These are phyloP conservation scores for Atkinsonella texensis DNA, from an alignment of 2,329 filamentous ascomycete species.

Conservation along the genomic window DNA sequence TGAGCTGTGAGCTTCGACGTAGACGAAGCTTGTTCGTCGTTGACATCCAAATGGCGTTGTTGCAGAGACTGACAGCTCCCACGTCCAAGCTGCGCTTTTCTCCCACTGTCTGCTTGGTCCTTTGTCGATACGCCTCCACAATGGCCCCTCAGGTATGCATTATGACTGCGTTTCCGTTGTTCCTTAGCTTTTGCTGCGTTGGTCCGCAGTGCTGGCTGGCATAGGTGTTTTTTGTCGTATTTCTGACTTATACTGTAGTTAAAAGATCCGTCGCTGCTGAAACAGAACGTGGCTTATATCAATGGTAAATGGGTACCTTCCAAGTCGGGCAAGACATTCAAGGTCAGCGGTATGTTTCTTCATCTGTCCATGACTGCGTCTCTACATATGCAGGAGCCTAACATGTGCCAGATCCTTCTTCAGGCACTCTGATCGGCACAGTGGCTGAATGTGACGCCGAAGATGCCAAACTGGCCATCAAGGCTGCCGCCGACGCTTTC, in stretches of 20 bases:
- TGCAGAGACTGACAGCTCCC: conserved; percentile 19
- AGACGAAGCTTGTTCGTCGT: neutral
- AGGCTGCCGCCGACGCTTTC: conserved; percentile 68
- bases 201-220: neutral
- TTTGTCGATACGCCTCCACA: conserved; percentile 31
- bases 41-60: conserved; percentile 17
- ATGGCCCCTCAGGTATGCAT: conserved; percentile 32
- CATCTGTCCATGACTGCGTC: neutral
- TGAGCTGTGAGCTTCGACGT: neutral
- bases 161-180: neutral
- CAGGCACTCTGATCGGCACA: conserved; percentile 67
- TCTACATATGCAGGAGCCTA: neutral
- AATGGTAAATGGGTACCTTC: conserved; percentile 88
- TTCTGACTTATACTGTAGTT: conserved; percentile 35
- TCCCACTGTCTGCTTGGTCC: conserved; percentile 14
- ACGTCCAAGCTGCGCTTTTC: conserved; percentile 18
- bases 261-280: conserved; percentile 71
- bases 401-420: conserved; percentile 54
- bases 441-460: conserved; percentile 71
- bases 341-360: conserved; percentile 53
- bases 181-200: too few relatives aligned
- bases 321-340: conserved; percentile 81
- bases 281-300: conserved; percentile 70
- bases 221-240: neutral
- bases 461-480: conserved; percentile 73